Conservation (phyloP, 2,329 filamentous ascomycete species). For the Escovopsis weberi region DNA sequence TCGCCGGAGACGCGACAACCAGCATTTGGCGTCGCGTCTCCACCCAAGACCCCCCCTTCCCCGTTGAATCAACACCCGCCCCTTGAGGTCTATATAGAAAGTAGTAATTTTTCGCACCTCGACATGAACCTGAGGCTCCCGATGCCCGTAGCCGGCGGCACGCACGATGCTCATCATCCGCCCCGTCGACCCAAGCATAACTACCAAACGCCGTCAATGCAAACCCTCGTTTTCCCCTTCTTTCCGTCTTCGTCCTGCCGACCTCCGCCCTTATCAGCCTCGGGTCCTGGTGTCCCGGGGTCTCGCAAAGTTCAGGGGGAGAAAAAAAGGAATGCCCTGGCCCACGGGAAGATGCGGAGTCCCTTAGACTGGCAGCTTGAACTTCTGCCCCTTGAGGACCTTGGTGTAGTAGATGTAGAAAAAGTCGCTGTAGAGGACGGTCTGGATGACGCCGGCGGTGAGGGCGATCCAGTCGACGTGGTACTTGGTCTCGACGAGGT, state of each 20-base stretch:
- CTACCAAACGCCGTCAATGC: constrained; percentile 19
- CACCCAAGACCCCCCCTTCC: not conserved
- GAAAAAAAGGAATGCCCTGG: constrained; percentile 5
- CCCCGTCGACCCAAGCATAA: constrained; percentile 11
- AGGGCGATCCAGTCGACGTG: constrained; percentile 76
- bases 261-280: not conserved
- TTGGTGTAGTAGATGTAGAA: constrained; percentile 99
- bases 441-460: constrained; percentile 81
- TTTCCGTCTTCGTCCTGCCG: not conserved
- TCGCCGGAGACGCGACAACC: too few relatives aligned
- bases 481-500: constrained; percentile 57
- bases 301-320: not conserved
- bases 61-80: not conserved
- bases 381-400: constrained; percentile 79
- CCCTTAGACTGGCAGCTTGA: constrained; percentile 63
- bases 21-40: too few relatives aligned
- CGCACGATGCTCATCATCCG: constrained; percentile 13
- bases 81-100: too few relatives aligned
- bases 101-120: too few relatives aligned
- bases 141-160: constrained; percentile 13
- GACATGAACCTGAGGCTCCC: constrained; percentile 7
- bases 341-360: not conserved
- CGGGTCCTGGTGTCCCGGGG: not conserved
- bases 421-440: constrained; percentile 93
- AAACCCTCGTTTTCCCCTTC: constrained; percentile 1